Evolutionary conservation across 768 basidiomycete species (phyloP), one percentile per base, ranked within the genome.

Genomic region (Mycena polygramma): DNA sequence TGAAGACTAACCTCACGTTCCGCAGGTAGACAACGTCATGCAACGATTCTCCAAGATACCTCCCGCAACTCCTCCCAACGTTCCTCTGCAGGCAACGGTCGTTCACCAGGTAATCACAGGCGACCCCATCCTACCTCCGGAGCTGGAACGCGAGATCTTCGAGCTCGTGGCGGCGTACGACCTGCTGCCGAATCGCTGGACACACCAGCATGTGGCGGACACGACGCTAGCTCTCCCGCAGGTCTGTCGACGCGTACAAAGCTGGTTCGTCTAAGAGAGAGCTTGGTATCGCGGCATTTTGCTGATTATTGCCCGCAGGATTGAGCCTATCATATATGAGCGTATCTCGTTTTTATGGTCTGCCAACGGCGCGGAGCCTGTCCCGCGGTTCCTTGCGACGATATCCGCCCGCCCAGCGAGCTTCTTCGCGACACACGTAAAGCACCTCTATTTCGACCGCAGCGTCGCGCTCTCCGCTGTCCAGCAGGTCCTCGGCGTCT

Each of bases 291-390:
- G 30, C 30, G 30, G 6, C 30, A 30, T 30, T 30, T 30, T 30
- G 30, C 30, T 30, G 30, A 30, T 6, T 30, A 30, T 30, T n/a
- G 30, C 30, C 30, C 6, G 41, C 9, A 41, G 41, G 41, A 41
- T 41, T 15, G 41, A 79, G 53, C 84, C 84, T 57, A 65, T 74
- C 22, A 79, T 85, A 39, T 86, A 84, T 72, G 74, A 79, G 41
- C 41, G 15, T 10, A 15, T 41, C 41, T 41, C 15, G 41, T 15
- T 41, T 15, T 41, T 41, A 15, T 10, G 15, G 15, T 41, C 15
- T 10, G 15, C 41, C 41, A 41, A 41, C 8, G 11, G 15, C 15
- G 41, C 41, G 41, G 41, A 10, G 30, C 2, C 6, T 30, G 30
- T 30, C 30, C 30, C 30, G 30, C 30, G 30, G 15, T 41, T 41